Conservation (phyloP, 257 asterid species). For the Gynochthodes officinalis region DNA sequence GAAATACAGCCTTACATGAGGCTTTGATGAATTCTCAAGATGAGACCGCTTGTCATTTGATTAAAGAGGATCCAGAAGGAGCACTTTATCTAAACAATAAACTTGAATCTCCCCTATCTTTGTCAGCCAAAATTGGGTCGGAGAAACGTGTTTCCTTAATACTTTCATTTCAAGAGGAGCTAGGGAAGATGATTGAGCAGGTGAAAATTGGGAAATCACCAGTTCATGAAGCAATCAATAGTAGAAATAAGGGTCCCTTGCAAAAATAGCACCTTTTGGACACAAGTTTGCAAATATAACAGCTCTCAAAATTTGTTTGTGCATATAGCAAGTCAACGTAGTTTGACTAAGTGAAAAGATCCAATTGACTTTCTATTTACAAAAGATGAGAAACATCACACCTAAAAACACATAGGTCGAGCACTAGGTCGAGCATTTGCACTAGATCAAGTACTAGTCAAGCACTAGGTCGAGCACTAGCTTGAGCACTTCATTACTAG, state of each 20-base stretch:
- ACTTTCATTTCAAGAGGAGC: not conserved
- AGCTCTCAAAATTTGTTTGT: too few relatives aligned
- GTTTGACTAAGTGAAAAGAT: too few relatives aligned
- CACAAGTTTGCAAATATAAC: too few relatives aligned
- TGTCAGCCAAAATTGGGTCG: conserved; percentile 4
- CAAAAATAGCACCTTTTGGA: too few relatives aligned
- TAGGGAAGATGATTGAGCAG: not conserved
- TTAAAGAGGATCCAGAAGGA: not conserved
- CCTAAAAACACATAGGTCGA: too few relatives aligned
- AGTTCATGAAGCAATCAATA: not conserved
- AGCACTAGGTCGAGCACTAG: too few relatives aligned
- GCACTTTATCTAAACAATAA: not conserved
- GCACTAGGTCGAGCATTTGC: too few relatives aligned
- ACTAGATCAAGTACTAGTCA: too few relatives aligned
- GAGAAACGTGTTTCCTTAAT: not conserved
- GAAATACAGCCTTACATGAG: conserved; percentile 8
- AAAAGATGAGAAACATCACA: too few relatives aligned
- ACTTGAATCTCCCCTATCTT: not conserved
- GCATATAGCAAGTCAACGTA: too few relatives aligned
- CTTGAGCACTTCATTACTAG: too few relatives aligned
- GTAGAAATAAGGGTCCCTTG: not conserved
- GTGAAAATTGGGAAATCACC: conserved; percentile 1
- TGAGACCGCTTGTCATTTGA: not conserved
- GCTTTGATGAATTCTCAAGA: not conserved
- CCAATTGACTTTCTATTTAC: too few relatives aligned